Conservation (phyloP, 83 land plant species). For the Picea engelmannii region DNA sequence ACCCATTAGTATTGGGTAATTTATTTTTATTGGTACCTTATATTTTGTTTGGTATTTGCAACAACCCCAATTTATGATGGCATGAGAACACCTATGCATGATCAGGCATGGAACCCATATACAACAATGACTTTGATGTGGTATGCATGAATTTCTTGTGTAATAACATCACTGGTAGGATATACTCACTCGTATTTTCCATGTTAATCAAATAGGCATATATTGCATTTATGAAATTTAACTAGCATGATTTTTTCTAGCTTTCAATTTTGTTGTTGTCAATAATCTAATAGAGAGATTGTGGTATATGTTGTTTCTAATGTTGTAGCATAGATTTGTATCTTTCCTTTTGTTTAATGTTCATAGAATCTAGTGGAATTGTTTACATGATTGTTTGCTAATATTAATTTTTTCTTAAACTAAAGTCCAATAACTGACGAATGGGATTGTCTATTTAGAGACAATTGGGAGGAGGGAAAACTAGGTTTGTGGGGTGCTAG, state of each 20-base stretch:
- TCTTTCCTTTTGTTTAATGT: too few relatives aligned
- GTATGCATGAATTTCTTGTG: slow-evolving; percentile 22
- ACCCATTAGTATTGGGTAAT: not conserved
- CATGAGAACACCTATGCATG: slow-evolving; percentile 99
- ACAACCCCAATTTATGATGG: slow-evolving; percentile 97
- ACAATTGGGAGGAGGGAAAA: slow-evolving; percentile 86
- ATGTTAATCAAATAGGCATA: too few relatives aligned
- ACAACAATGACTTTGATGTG: slow-evolving; percentile 90
- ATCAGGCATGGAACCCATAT: slow-evolving; percentile 93
- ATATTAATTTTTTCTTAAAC: too few relatives aligned
- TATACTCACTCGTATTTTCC: too few relatives aligned
- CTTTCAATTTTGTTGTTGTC: too few relatives aligned
- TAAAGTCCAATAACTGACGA: not conserved
- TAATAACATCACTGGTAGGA: not conserved
- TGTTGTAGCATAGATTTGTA: too few relatives aligned
- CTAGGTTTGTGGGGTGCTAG: slow-evolving; percentile 75
- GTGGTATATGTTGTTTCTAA: too few relatives aligned
- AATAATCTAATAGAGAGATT: too few relatives aligned
- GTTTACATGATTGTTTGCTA: too few relatives aligned
- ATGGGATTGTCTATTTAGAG: slow-evolving; percentile 37
- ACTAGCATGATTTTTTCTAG: too few relatives aligned
- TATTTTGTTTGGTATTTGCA: slow-evolving; percentile 23
- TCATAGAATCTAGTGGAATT: too few relatives aligned
- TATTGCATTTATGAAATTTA: too few relatives aligned
- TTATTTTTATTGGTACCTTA: not conserved